Base-by-base conservation (phyloP, 176 grass and related monocot species). In the Phoenix roebelenii region DNA sequence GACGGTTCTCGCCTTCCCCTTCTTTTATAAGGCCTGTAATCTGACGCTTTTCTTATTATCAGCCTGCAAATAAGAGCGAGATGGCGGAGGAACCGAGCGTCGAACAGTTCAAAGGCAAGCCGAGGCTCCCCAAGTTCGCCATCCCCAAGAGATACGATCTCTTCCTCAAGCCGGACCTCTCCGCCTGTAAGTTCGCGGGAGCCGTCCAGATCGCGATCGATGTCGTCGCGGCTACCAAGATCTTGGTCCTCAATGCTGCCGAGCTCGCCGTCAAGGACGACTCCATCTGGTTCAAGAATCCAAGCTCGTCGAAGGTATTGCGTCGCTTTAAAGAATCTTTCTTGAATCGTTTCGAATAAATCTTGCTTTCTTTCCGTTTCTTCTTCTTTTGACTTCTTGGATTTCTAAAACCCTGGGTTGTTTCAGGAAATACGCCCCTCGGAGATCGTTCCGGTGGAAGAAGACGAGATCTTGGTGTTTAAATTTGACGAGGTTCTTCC, bases 201-300 rank as follows among this genome's bases (percentile, higher is more conserved):
- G 29, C 65, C 6, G 83, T 84, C 15, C 72, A 25, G 39, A 70
- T 91, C 66, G 5, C 25, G 20, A 44, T 97, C 48, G 77, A 50
- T 58, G 81, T 97, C 25, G 4, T 69, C 26, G 69, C 61, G 28
- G 55, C 72, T 22, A 97, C 87, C 20, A 72, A 68, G 4, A 83
- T 91, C 77, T 76, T 97, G 50, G 87, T 91, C 58, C 83, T 97
- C 72, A 91, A 97, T 62, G 87, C 92, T 3, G 83, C 87, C 3
- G 92, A 97, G 23, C 76, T 97, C 25, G 57, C 60, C 26, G 73
- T 97, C 12, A 7, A 62, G 14, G 19, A 68, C 23, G 81, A 51
- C 3, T 80, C 60, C 9, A 75, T 88, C 23, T 50, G 66, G 57
- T 97, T 88, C 69, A 30, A 66, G 54, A 72, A 63, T 7, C 55